A percentile compares a stretch with the other conserved stretches of the same genome.
Evolutionary conservation across 2,329 filamentous ascomycete species (phyloP).

Genomic region (Lachnum nothofagi): DNA sequence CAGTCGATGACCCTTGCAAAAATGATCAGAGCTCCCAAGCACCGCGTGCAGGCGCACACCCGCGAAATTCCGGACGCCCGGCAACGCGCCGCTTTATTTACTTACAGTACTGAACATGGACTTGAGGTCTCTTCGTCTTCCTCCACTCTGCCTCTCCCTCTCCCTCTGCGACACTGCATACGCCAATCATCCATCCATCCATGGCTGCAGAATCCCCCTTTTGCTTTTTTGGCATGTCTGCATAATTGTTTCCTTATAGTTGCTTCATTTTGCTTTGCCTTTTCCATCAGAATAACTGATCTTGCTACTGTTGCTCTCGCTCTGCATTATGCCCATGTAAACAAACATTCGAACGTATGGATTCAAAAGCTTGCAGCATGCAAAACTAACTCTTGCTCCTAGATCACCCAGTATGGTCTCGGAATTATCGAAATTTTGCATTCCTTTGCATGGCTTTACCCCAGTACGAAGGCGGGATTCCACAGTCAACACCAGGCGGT

Average conservation of each 20-base stretch:
- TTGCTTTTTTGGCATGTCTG: not conserved
- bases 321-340: constrained; percentile 6
- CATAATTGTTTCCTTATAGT: not conserved
- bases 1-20: no score
- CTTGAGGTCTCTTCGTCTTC: not conserved
- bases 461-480: constrained; percentile 26
- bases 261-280: not conserved
- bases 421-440: not conserved
- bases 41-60: no score
- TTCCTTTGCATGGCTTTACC: constrained; percentile 23
- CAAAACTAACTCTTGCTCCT: not conserved
- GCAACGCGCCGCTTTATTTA: not conserved
- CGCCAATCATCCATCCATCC: not conserved
- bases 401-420: constrained; percentile 10
- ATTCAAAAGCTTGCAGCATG: not conserved
- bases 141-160: not conserved
- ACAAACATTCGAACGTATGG: constrained; percentile 11
- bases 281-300: not conserved
- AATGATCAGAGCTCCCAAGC: not conserved
- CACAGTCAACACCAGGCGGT: constrained; percentile 19
- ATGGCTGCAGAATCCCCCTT: not conserved
- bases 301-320: constrained; percentile 2
- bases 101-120: no score
- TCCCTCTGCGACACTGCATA: no score
- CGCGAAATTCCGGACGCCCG: no score